Evolutionary conservation across 306 rosid species (phyloP).

Genomic region (Fragaria vesca): DNA sequence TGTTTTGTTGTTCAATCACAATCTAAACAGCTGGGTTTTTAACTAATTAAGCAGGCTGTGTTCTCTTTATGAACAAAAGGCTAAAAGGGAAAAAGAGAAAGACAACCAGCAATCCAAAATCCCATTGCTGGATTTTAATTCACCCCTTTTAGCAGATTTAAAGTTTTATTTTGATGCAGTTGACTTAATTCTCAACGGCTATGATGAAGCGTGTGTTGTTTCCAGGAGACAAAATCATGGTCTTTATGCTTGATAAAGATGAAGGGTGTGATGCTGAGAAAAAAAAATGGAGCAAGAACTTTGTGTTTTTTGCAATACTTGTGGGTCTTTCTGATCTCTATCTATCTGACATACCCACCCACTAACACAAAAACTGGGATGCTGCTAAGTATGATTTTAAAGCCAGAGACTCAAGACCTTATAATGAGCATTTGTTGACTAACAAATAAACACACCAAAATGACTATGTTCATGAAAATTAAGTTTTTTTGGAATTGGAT

Average conservation of each 20-base stretch:
- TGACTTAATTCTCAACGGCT: conserved; percentile 51
- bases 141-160: conserved; percentile 8
- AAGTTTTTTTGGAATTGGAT: neutral
- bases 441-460: conserved; percentile 39
- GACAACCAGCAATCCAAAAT: conserved; percentile 28
- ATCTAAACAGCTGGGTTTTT: conserved; percentile 11
- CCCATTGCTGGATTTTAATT: conserved; percentile 27
- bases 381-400: conserved; percentile 27
- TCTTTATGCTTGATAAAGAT: conserved; percentile 30
- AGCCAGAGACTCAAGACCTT: conserved; percentile 37
- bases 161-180: conserved; percentile 29
- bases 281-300: conserved; percentile 11
- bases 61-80: conserved; percentile 17
- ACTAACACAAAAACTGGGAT: conserved; percentile 21
- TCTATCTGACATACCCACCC: conserved; percentile 40
- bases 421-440: conserved; percentile 39
- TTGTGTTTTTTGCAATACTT: conserved; percentile 37
- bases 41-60: conserved; percentile 9
- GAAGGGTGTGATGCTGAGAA: conserved; percentile 22
- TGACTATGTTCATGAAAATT: conserved; percentile 31
- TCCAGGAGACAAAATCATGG: conserved; percentile 51
- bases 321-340: conserved; percentile 28
- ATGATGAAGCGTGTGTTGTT: conserved; percentile 62
- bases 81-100: neutral
- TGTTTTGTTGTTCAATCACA: conserved; percentile 27